Percentiles rank a stretch among this genome's conserved stretches.
Conservation (phyloP, 177 flowering plant species). For the Vitis hybrid region DNA sequence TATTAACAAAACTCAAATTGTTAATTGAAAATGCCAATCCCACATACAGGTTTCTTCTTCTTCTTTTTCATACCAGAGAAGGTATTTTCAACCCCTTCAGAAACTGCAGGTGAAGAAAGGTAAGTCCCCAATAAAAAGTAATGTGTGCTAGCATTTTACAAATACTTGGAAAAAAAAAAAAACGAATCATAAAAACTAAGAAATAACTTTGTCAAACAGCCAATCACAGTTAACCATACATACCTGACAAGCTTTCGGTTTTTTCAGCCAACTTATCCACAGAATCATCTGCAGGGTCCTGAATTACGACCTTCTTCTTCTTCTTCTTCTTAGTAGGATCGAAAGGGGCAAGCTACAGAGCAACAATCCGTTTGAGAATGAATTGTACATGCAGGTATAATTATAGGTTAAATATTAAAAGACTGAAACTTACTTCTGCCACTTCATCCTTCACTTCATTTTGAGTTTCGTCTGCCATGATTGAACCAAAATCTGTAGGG, state of each 20-base stretch:
- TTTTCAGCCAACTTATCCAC: slow-evolving; percentile 69
- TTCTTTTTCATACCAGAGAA: slow-evolving; percentile 86
- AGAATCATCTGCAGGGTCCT: slow-evolving; percentile 64
- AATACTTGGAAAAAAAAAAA: neutral
- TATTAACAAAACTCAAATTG: neutral
- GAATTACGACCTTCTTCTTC: slow-evolving; percentile 82
- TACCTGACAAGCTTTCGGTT: slow-evolving; percentile 73
- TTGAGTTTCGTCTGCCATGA: slow-evolving; percentile 36
- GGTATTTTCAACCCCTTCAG: slow-evolving; percentile 69
- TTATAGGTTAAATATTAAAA: neutral
- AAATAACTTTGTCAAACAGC: neutral
- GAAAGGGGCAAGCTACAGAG: slow-evolving; percentile 67
- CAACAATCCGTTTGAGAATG: neutral
- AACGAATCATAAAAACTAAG: neutral
- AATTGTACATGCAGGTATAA: too few relatives aligned
- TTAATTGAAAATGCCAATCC: neutral
- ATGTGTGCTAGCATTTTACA: neutral
- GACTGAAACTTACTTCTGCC: slow-evolving; percentile 27
- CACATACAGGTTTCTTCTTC: slow-evolving; percentile 86
- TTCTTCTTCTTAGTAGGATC: slow-evolving; percentile 98
- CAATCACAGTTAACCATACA: neutral
- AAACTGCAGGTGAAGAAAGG: slow-evolving; percentile 44
- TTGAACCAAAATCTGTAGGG: slow-evolving; percentile 2
- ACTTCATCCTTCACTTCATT: slow-evolving; percentile 40
- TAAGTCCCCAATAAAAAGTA: neutral